A percentile compares a stretch with the other conserved stretches of the same genome.
phyloP scores from a whole-genome alignment of 2,329 filamentous ascomycete species.

The Fusarium subtropicale region DNA sequence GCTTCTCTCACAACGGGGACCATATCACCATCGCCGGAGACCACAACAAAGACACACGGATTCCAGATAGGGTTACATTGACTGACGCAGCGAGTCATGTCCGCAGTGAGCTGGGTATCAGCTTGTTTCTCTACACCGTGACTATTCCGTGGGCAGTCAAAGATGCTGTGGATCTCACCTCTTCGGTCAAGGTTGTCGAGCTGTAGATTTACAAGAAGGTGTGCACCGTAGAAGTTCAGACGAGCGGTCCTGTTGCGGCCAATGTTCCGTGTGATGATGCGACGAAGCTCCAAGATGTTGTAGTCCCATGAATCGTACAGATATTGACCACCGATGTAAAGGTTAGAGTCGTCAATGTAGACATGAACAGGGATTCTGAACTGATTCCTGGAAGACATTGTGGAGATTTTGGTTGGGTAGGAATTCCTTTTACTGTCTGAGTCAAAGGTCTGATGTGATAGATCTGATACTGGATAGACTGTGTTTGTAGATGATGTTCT shows the following conservation, averaged over 20 bases:
- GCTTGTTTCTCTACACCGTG: background rate
- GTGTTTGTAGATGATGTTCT: background rate
- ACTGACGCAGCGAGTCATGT: background rate
- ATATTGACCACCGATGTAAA: background rate
- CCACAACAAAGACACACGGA: background rate
- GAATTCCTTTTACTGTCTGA: background rate
- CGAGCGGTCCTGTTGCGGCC: too few species aligned
- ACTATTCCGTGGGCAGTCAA: background rate
- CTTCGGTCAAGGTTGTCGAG: background rate
- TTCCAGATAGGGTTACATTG: too few species aligned
- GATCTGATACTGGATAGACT: background rate
- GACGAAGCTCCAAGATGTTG: accelerated
- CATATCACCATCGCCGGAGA: background rate
- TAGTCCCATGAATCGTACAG: background rate
- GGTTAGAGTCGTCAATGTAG: background rate
- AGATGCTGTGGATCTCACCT: too few species aligned
- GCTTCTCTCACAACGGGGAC: background rate
- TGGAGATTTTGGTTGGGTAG: background rate
- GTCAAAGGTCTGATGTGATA: background rate
- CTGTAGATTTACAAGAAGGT: background rate
- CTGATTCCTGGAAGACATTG: background rate
- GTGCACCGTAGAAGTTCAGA: background rate
- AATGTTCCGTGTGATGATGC: background rate
- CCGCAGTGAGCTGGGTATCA: background rate
- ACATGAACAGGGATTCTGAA: background rate